Base-by-base conservation (phyloP, 2,329 filamentous ascomycete species). In the Fusarium bulbicola region DNA sequence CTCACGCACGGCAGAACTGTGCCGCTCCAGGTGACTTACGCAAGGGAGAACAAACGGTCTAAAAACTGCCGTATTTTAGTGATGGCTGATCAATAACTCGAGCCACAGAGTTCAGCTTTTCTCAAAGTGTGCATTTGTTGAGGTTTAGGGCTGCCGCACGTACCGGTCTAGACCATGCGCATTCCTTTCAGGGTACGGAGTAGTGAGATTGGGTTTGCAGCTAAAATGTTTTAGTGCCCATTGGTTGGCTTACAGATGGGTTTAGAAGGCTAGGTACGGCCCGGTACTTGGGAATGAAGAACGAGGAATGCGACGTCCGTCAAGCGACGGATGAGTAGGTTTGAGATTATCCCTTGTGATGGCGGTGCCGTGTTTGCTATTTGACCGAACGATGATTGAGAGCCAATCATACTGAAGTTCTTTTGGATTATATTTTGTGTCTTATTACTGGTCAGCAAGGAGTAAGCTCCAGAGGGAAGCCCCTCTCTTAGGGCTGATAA, bases 91-190 rank as follows among this genome's bases (percentile, higher is more conserved):
- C n/a, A 30, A 24, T 65, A 43, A 59, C 16, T 43, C 28, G n/a
- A 59, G 65, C 66, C 59, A 69, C 52, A 20, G 9, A n/a, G 9
- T 32, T 63, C 59, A 69, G 52, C 52, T 63, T 53, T n/a, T 13
- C 26, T 24, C 24, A 32, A 16, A 18, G 37, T 26, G 12, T 53
- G 45, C 52, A 47, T 36, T 37, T 42, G n/a, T 49, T 53, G 45
- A 24, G 40, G 9, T 24, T 30, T 52, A 42, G 40, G 58, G 37
- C 47, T 50, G 59, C 59, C 18, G 50, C n/a, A 32, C 14, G 20
- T 50, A 28, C 36, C 43, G 59, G 50, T 69, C 66, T 43, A 69
- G 66, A 58, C 36, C 28, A 26, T 11, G 15, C 11, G 28, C 28
- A 64, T 53, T 69, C 50, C 65, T 16, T 15, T 40, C 32, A 16